Base-by-base conservation (phyloP, 1,139 yeast species). In the Meyerozyma athensensis region DNA sequence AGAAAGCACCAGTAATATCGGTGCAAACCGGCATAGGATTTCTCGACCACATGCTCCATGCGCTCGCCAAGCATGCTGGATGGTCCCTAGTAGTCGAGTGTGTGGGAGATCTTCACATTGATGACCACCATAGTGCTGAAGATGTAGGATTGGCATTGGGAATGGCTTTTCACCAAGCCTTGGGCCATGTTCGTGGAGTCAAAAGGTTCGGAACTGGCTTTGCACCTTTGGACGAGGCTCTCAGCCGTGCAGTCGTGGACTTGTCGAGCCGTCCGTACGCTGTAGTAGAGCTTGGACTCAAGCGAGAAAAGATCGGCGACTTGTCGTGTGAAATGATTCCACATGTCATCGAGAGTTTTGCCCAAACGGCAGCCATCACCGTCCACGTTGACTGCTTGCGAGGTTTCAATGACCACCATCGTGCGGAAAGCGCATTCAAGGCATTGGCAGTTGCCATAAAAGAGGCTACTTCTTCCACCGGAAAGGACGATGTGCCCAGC, bases 71-170 rank as follows among this genome's bases (percentile, higher is more conserved):
- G 57, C 98, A 92, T 61, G 72, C 94, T 1, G 98, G 98, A 10
- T 92, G 98, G 98, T 86, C 96, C 16, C 61, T 92, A 43, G 69
- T 86, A 23, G 75, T 92, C 19, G 95, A 86, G 55, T 90, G 97
- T 62, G 74, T 84, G 43, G 98, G 98, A 28, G 98, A 92, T 58
- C 68, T 89, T 54, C 95, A 89, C 60, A 90, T 92, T 39, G 98
- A 92, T 58, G 98, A 92, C 63, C 98, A 92, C 60, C 98, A 92
- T 60, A 81, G 96, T 1, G 85, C 96, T 5, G 98, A 92, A 61
- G 98, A 92, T 63, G 87, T 89, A 45, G 97, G 92, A 30, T 86
- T 92, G 47, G 87, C 96, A 1, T 68, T 92, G 24, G 98, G 98
- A 3, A 69, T 73, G 51, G 95, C 97, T 1, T 89, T 92, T 68